These are phyloP conservation scores for Auricularia cornea DNA, from an alignment of 768 basidiomycete genomes.

Conservation along the genomic window DNA sequence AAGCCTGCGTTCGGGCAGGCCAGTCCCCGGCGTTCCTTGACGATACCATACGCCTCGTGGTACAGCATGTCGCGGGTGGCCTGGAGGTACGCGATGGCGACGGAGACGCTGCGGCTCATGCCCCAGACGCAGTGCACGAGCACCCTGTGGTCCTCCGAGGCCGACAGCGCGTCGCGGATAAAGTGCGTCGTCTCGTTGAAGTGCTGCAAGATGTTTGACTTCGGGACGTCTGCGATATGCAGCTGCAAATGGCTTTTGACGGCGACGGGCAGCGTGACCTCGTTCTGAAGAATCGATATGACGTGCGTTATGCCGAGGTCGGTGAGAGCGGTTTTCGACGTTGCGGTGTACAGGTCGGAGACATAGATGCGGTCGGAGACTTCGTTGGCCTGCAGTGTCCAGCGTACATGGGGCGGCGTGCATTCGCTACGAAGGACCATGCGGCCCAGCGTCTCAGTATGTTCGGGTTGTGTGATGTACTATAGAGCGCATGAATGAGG, in stretches of 20 bases:
- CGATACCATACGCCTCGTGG: constrained; percentile 48
- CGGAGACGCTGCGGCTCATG: constrained; percentile 59
- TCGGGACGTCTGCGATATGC: constrained; percentile 60
- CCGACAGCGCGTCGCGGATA: constrained; percentile 47
- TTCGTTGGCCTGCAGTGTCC: constrained; percentile 37
- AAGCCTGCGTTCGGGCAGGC: constrained; percentile 73
- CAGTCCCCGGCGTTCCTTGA: constrained; percentile 47
- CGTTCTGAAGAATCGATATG: constrained; percentile 57
- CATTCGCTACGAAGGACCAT: background rate
- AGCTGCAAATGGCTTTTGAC: constrained; percentile 33
- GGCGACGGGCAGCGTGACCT: constrained; percentile 34
- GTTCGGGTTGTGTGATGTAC: background rate
- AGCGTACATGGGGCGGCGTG: background rate
- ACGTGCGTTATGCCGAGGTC: constrained; percentile 66
- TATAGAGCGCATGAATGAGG: background rate
- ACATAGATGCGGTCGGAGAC: constrained; percentile 64
- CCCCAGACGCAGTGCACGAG: constrained; percentile 74
- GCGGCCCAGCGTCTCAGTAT: background rate
- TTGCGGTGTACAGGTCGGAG: constrained; percentile 64
- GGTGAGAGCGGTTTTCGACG: constrained; percentile 47
- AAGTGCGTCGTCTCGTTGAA: constrained; percentile 58
- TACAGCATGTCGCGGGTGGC: constrained; percentile 52
- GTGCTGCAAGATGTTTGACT: constrained; percentile 62
- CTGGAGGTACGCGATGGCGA: constrained; percentile 66
- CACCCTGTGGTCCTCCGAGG: constrained; percentile 33